Evolutionary conservation across 139 green algal species (phyloP).

Genomic region (Auxenochlorella pyrenoidosa): DNA sequence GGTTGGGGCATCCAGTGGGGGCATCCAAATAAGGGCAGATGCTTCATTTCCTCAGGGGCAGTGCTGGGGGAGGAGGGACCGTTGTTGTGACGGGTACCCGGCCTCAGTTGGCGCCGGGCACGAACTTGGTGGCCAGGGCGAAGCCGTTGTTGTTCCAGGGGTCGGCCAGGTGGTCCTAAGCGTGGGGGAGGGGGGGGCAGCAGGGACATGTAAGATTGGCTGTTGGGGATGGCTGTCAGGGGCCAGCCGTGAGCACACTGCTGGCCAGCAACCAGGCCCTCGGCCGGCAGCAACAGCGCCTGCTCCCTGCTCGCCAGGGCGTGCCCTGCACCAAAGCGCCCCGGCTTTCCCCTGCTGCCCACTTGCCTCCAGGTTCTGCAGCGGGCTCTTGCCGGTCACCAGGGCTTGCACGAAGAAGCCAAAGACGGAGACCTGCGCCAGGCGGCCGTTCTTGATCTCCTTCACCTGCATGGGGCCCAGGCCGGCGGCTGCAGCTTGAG

Average conservation of each 20-base stretch:
- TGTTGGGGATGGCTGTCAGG: too few species aligned
- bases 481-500: too few species aligned
- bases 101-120: conserved; percentile 14
- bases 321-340: too few species aligned
- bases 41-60: not conserved
- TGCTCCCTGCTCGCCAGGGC: too few species aligned
- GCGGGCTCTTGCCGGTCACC: conserved; percentile 77
- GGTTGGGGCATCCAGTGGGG: not conserved
- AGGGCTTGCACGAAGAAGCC: conserved; percentile 82
- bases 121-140: conserved; percentile 69
- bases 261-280: too few species aligned
- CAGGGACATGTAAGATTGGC: not conserved
- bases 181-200: not conserved
- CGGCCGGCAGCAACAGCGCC: too few species aligned
- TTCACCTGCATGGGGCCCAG: conserved; percentile 72
- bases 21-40: not conserved
- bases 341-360: too few species aligned
- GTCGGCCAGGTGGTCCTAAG: conserved; percentile 77
- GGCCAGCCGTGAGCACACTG: too few species aligned
- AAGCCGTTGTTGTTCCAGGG: conserved; percentile 83
- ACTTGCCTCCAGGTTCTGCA: conserved; percentile 73
- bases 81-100: not conserved
- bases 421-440: conserved; percentile 90
- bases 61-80: too few species aligned
- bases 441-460: conserved; percentile 93